Evolutionary conservation across 1,139 yeast species (phyloP).

Genomic region (Diutina neorugosa): DNA sequence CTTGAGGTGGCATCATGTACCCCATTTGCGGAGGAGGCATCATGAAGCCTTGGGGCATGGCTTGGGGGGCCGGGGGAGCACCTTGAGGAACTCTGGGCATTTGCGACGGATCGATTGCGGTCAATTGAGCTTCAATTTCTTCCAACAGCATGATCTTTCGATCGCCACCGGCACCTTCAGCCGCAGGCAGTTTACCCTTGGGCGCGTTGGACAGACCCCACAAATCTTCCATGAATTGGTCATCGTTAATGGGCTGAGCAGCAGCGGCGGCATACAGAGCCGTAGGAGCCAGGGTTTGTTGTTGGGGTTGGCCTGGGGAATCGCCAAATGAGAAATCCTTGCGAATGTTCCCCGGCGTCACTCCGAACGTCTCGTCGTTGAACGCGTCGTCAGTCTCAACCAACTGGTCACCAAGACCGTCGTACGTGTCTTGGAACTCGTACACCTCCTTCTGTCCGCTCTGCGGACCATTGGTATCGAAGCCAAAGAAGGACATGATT

Average conservation of each 20-base stretch:
- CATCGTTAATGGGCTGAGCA: conserved; percentile 21
- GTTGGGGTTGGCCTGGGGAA: conserved; percentile 17
- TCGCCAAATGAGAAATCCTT: conserved; percentile 67
- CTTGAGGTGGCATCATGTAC: conserved; percentile 8
- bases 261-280: conserved; percentile 11
- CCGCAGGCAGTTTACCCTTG: conserved; percentile 6
- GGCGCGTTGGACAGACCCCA: conserved; percentile 24
- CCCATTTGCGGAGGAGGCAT: conserved; percentile 7
- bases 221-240: conserved; percentile 37
- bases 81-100: conserved; percentile 5
- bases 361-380: conserved; percentile 85
- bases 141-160: conserved; percentile 53
- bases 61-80: conserved; percentile 13
- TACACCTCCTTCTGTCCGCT: conserved; percentile 20
- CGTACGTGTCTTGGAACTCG: conserved; percentile 80
- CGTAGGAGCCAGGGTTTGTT: conserved; percentile 9
- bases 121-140: conserved; percentile 67
- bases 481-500: conserved; percentile 46
- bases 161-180: conserved; percentile 2
- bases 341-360: conserved; percentile 36
- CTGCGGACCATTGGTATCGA: conserved; percentile 34
- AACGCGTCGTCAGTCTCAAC: conserved; percentile 70
- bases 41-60: conserved; percentile 6
- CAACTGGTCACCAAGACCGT: conserved; percentile 55
- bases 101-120: conserved; percentile 28